These are phyloP conservation scores for Pinus tabuliformis DNA, from an alignment of 75 land plant species.

Conservation along the genomic window DNA sequence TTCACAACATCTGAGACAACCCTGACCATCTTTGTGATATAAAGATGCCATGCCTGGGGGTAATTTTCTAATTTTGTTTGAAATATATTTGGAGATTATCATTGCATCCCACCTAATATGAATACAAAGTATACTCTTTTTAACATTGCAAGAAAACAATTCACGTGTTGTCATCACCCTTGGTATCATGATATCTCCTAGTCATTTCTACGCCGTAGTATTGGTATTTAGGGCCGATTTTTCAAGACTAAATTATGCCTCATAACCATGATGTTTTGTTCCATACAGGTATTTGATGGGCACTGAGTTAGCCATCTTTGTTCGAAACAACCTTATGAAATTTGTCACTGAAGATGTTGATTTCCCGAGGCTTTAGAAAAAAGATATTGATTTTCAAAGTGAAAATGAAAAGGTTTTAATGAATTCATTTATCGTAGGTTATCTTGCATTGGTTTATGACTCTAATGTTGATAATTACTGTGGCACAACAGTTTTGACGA, in stretches of 20 bases:
- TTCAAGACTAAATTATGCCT: neutral
- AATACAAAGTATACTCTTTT: too few relatives aligned
- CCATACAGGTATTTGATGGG: constrained; percentile 65
- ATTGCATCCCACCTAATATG: too few relatives aligned
- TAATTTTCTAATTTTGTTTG: too few relatives aligned
- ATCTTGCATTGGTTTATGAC: constrained; percentile 62
- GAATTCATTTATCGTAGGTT: constrained; percentile 48
- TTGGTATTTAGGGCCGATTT: neutral
- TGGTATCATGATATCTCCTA: too few relatives aligned
- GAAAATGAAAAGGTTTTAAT: constrained; percentile 40
- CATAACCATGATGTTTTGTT: neutral
- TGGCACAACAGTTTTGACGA: constrained; percentile 74
- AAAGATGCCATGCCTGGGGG: too few relatives aligned
- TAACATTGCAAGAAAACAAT: too few relatives aligned
- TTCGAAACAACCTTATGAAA: constrained; percentile 43
- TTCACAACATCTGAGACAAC: too few relatives aligned
- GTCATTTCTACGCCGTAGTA: neutral
- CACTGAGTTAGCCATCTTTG: constrained; percentile 70
- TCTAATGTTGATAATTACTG: constrained; percentile 33
- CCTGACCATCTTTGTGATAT: too few relatives aligned
- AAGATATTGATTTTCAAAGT: constrained; percentile 28
- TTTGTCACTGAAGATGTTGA: constrained; percentile 48
- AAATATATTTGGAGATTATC: too few relatives aligned
- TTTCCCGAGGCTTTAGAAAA: constrained; percentile 27
- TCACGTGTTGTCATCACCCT: too few relatives aligned